Base-by-base conservation (phyloP, 176 grass and related monocot genomes). In the Musa beccarii region DNA sequence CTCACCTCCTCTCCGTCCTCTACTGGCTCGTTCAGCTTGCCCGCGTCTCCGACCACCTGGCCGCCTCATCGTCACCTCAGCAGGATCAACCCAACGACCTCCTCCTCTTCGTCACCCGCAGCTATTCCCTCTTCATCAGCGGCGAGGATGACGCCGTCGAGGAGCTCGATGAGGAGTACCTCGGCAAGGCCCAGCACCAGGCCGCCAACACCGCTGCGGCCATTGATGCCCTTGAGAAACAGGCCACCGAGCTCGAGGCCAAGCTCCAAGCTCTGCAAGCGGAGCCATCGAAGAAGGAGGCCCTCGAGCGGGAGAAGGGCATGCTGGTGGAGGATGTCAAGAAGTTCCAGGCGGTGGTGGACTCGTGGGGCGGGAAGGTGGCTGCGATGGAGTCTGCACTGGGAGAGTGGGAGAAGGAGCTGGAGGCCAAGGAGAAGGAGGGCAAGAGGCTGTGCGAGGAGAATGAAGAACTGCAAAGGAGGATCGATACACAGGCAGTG, bases 341-440 rank as follows among this genome's bases (percentile, higher is more conserved):
- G 14, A 98, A 98, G 72, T 98, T 98, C 69, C 82, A 92, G 66
- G 73, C 86, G 0, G 86, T 99, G 72, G 86, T 94, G 53, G 64
- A 92, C 73, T 77, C 67, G 10, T 99, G 90, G 90, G 64, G 70
- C 8, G 65, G 59, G 1, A 88, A 89, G 83, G 79, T 94, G 11
- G 50, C 69, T 5, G 83, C 84, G 26, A 91, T 84, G 95, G 84
- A 94, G 51, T 78, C 86, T 0, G 66, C 81, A 0, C 25, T 78
- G 3, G 5, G 21, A 49, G 81, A 78, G 19, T 21, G 77, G 78
- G 78, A 84, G 61, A 93, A 91, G 59, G 90, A 91, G 75, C 20
- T 87, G 54, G 88, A 91, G 57, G 78, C 57, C 0, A 94, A 99
- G 85, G 74, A 86, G 15, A 59, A 56, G 79, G 79, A 99, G 29